Percentiles rank a stretch among this genome's conserved stretches.
These are phyloP conservation scores for Amanita polypyramis DNA, from an alignment of 768 basidiomycete genomes.

Conservation along the genomic window DNA sequence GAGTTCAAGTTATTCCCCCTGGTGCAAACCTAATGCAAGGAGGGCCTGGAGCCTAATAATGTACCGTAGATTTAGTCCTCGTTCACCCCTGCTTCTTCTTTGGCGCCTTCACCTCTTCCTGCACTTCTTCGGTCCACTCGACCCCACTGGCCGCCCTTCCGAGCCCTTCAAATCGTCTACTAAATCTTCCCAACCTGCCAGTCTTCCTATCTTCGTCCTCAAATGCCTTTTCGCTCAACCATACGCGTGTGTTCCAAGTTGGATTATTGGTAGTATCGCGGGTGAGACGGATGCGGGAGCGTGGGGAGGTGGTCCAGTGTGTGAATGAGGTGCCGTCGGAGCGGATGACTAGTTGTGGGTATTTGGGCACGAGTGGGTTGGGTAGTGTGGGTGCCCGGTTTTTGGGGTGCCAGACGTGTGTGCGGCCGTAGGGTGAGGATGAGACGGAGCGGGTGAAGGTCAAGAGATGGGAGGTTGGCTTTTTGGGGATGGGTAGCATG, in stretches of 20 bases:
- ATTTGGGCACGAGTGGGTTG: conserved; percentile 77
- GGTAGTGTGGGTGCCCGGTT: conserved; percentile 59
- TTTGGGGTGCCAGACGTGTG: conserved; percentile 61
- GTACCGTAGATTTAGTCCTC: too few species aligned
- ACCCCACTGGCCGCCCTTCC: conserved; percentile 22
- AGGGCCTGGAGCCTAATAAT: too few species aligned
- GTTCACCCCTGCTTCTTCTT: neutral
- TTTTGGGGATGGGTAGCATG: neutral
- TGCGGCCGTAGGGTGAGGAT: conserved; percentile 71
- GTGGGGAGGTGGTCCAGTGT: conserved; percentile 85
- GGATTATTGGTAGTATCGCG: conserved; percentile 88
- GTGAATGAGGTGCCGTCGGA: conserved; percentile 85
- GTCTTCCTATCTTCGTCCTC: conserved; percentile 64
- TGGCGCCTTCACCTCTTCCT: conserved; percentile 6
- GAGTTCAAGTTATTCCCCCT: conserved; percentile 6
- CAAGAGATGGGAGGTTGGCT: neutral
- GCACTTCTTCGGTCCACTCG: conserved; percentile 26
- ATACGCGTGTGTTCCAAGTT: conserved; percentile 65
- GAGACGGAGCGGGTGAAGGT: conserved; percentile 30
- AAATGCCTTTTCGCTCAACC: conserved; percentile 36
- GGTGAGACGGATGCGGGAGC: conserved; percentile 63
- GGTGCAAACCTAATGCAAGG: too few species aligned
- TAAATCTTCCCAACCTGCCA: conserved; percentile 77
- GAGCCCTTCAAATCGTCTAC: conserved; percentile 53
- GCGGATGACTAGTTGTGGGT: conserved; percentile 75